phyloP scores from a whole-genome alignment of 2,329 filamentous ascomycete genomes.

The Aspergillus ochraceus region DNA sequence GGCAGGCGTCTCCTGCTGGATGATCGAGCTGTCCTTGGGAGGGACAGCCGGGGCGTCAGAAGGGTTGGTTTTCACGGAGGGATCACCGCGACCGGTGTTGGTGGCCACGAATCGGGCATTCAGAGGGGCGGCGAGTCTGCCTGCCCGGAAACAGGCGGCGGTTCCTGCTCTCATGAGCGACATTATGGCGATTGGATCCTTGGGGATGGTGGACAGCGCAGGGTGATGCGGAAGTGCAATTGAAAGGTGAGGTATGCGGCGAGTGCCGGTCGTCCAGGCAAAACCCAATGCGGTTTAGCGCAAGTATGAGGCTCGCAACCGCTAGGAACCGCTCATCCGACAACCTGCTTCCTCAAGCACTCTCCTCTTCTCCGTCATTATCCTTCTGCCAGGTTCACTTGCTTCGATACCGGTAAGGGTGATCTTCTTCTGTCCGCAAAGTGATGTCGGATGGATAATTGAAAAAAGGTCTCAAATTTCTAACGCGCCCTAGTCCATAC shows the following conservation, averaged over 20 bases:
- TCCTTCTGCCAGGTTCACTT: constrained; percentile 33
- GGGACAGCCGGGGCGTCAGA: constrained; percentile 45
- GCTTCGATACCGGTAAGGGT: constrained; percentile 36
- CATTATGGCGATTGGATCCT: constrained; percentile 51
- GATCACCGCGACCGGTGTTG: constrained; percentile 46
- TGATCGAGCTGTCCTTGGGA: constrained; percentile 45
- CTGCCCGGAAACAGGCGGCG: constrained; percentile 34
- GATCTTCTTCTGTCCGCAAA: background rate
- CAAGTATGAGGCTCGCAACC: constrained; percentile 22
- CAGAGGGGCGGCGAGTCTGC: constrained; percentile 29
- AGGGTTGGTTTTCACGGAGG: constrained; percentile 55
- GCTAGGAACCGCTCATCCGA: constrained; percentile 33
- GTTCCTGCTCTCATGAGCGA: constrained; percentile 62
- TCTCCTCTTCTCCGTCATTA: constrained; percentile 35
- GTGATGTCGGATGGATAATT: background rate
- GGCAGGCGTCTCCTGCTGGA: constrained; percentile 51
- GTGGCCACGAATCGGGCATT: constrained; percentile 42
- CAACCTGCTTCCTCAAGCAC: constrained; percentile 37
- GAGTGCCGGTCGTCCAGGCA: constrained; percentile 31
- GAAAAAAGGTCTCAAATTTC: constrained; percentile 7
- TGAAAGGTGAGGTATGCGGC: constrained; percentile 33
- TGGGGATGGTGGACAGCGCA: constrained; percentile 16
- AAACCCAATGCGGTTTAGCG: constrained; percentile 39
- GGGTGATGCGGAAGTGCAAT: constrained; percentile 33
- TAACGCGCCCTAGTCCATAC: constrained; percentile 38